Evolutionary conservation across 2,329 filamentous ascomycete genomes (phyloP).

Genomic region (Aspergillus glaucus): DNA sequence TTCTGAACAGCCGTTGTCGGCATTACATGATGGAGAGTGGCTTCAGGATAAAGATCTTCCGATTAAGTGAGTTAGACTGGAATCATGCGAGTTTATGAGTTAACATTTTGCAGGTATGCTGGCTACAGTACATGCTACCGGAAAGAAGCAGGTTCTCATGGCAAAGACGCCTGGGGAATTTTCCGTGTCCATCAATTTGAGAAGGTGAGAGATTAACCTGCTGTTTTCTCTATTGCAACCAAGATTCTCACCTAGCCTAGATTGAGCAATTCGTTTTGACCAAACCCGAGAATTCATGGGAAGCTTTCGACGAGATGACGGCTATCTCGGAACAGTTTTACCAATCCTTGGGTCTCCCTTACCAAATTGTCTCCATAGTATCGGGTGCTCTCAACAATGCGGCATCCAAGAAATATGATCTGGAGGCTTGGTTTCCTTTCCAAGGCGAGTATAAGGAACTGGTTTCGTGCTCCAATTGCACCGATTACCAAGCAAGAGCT

Average conservation of each 20-base stretch:
- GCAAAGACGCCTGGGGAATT: constrained; percentile 93
- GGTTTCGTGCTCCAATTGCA: constrained; percentile 96
- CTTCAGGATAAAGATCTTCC: constrained; percentile 76
- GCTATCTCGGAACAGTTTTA: constrained; percentile 89
- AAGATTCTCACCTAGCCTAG: constrained; percentile 26
- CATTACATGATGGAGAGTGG: constrained; percentile 92
- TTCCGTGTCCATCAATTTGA: constrained; percentile 98
- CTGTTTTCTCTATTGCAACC: background rate
- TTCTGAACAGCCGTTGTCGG: constrained; percentile 90
- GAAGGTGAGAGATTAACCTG: constrained; percentile 51
- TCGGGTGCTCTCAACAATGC: constrained; percentile 93
- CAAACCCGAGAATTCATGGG: constrained; percentile 86
- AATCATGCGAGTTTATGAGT: background rate
- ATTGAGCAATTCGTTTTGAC: constrained; percentile 74
- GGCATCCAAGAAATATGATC: constrained; percentile 84
- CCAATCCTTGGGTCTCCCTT: constrained; percentile 79
- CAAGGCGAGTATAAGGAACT: constrained; percentile 98
- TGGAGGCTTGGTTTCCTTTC: constrained; percentile 95
- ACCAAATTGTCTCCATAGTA: constrained; percentile 88
- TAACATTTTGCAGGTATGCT: constrained; percentile 50
- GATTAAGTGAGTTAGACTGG: constrained; percentile 58
- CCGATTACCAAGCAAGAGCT: constrained; percentile 91
- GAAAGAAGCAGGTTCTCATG: constrained; percentile 87
- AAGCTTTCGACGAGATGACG: constrained; percentile 92
- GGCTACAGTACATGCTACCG: constrained; percentile 95